Evolutionary conservation across 352 stramenopile species (phyloP).

Genomic region (Globisporangium solare): DNA sequence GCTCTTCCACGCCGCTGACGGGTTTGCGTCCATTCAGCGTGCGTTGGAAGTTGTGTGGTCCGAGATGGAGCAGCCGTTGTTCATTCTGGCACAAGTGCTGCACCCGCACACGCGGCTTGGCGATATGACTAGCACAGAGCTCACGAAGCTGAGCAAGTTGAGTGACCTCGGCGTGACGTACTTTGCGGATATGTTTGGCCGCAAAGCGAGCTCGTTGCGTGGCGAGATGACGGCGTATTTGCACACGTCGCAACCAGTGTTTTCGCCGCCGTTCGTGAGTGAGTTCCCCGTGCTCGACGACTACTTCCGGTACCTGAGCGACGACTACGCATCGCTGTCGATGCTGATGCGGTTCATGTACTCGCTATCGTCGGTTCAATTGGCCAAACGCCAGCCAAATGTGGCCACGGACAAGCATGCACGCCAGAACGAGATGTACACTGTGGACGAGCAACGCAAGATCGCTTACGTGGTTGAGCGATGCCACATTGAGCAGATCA

Average conservation of each 20-base stretch:
- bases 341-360: slow-evolving; percentile 58
- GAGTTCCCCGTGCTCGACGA: slow-evolving; percentile 60
- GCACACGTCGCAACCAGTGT: slow-evolving; percentile 49
- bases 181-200: slow-evolving; percentile 40
- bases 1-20: slow-evolving; percentile 38
- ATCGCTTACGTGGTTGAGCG: slow-evolving; percentile 22
- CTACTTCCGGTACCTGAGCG: slow-evolving; percentile 63
- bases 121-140: slow-evolving; percentile 28
- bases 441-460: slow-evolving; percentile 24
- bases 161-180: slow-evolving; percentile 59
- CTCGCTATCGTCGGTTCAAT: slow-evolving; percentile 34
- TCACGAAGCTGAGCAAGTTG: slow-evolving; percentile 57
- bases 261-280: slow-evolving; percentile 36
- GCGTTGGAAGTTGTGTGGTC: slow-evolving; percentile 55
- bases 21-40: slow-evolving; percentile 37
- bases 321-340: slow-evolving; percentile 56
- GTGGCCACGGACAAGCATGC: background rate
- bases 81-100: slow-evolving; percentile 52
- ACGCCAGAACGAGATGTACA: slow-evolving; percentile 13
- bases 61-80: slow-evolving; percentile 60
- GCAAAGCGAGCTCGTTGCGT: slow-evolving; percentile 40
- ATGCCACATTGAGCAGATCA: slow-evolving; percentile 15
- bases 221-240: slow-evolving; percentile 67
- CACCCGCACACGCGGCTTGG: slow-evolving; percentile 47
- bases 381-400: slow-evolving; percentile 9